Evolutionary conservation across 257 asterid genomes (phyloP).

Genomic region (Solanum bulbocastanum): DNA sequence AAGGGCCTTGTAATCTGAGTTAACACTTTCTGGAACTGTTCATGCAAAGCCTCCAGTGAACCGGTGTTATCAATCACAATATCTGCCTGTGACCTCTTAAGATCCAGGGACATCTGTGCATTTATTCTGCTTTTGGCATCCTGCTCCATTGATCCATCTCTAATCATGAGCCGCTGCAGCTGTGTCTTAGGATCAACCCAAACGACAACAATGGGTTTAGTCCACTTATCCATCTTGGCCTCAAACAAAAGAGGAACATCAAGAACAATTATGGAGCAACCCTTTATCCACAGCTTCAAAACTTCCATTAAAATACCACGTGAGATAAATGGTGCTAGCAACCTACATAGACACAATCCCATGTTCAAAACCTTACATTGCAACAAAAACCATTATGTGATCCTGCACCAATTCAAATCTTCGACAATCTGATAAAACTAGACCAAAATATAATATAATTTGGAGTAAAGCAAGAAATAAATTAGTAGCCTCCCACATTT

Average conservation of each 20-base stretch:
- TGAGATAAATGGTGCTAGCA: constrained; percentile 79
- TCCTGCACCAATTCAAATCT: not conserved
- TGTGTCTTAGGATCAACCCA: constrained; percentile 89
- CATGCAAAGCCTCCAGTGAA: constrained; percentile 55
- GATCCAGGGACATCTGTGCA: constrained; percentile 82
- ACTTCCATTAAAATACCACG: constrained; percentile 57
- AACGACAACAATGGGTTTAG: constrained; percentile 75
- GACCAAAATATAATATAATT: not conserved
- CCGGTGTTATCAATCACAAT: constrained; percentile 69
- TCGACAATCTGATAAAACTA: not conserved
- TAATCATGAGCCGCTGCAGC: constrained; percentile 58
- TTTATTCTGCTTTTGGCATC: constrained; percentile 67
- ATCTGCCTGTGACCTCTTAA: constrained; percentile 63
- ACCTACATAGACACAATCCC: constrained; percentile 27
- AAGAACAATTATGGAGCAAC: constrained; percentile 58
- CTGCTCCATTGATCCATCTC: constrained; percentile 71
- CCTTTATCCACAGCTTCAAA: constrained; percentile 73
- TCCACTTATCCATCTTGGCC: constrained; percentile 80
- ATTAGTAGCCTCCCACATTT: not conserved
- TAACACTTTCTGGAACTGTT: constrained; percentile 40
- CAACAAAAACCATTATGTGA: not conserved
- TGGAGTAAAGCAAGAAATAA: not conserved
- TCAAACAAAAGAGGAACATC: constrained; percentile 94
- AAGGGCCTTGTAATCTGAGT: constrained; percentile 51
- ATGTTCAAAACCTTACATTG: not conserved